Evolutionary conservation across 2,329 filamentous ascomycete species (phyloP), one percentile per base, ranked within the genome.

Genomic region (Aspergillus sergii): DNA sequence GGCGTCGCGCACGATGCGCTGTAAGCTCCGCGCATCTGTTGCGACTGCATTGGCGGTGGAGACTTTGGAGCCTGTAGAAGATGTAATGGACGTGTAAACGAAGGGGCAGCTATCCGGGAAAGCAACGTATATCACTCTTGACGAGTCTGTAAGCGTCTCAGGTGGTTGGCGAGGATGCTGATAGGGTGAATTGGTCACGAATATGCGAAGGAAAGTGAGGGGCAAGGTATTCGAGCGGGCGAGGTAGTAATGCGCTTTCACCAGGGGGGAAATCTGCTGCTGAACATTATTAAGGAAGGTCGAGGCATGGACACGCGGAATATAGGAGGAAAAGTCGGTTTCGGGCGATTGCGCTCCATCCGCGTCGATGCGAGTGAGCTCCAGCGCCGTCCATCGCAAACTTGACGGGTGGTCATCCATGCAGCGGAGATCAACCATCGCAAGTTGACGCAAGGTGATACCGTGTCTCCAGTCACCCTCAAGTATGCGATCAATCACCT

Each of bases 221-320:
- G 91, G 87, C 9, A 81, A 70, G 1, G 84, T 82, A 59, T 85
- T 83, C 59, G 91, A 89, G n/a, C 89, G 86, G 68, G 91, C 88
- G 64, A 95, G 86, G 69, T 92, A 89, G 76, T 92, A 95, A 77
- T 96, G 91, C 6, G 91, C 91, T 76, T 95, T 96, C 69, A 94
- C 86, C 63, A 95, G 85, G 1, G 92, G 91, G 1, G 92, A 83
- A 21, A 93, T 85, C 72, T 94, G 89, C 46, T 83, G 82, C 68
- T 94, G 90, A 2, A 97, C 85, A 68, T 89, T 90, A 67, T 87
- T 86, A 43, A 96, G 82, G 75, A 96, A 96, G 0, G 90, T 91
- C 5, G 91, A 88, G 1, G 92, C 90, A 71, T 96, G 91, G 71
- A 95, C 92, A 19, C 90, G 88, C 12, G 92, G 92, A 23, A 86